Base-by-base conservation (phyloP, 768 basidiomycete species). In the Agrocybe pediades region DNA sequence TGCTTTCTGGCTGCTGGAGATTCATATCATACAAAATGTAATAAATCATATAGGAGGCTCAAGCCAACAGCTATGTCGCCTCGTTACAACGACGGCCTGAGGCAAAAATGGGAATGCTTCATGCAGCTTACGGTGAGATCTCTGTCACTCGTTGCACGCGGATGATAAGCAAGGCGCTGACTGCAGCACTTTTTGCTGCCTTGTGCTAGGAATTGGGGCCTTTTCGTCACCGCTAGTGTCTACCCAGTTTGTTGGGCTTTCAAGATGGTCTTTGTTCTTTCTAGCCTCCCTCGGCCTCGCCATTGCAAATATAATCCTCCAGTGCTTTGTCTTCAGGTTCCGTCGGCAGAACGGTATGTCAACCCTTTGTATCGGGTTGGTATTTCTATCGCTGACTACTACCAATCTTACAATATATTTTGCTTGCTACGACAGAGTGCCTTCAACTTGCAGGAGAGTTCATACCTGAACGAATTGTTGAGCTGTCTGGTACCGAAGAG, bases 381-480 rank as follows among this genome's bases (percentile, higher is more conserved):
- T 30, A 30, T 30, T 30, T 30, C 15, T 7, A 7, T 7, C 15
- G 7, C 29, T 30, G 15, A 30, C 7, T 7, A 26, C 29, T 7
- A 15, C 7, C 15, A 15, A 36, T 15, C 33, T 36, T 4, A 36
- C 11, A 36, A 36, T 6, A 36, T 15, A 3, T 15, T 36, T n/a
- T 7, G 8, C 29, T 7, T 30, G 7, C n/a, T 36, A 11, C n/a
- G 13, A 30, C 27, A 87, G 86, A 82, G 53, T 82, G 79, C 54
- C 67, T 86, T 23, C 54, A 62, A 0, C 68, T 79, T 56, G 80
- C 81, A 13, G 86, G 85, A 9, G 76, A 85, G n/a, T 11, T 36
- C 3, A n/a, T 13, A 15, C 57, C 62, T 68, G 0, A 58, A 70
- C n/a, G n/a, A n/a, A n/a, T n/a, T n/a, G n/a, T n/a, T n/a, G n/a